A percentile compares a stretch with the other conserved stretches of the same genome.
phyloP scores from a whole-genome alignment of 768 basidiomycete species.

The Serpula lacrymans region DNA sequence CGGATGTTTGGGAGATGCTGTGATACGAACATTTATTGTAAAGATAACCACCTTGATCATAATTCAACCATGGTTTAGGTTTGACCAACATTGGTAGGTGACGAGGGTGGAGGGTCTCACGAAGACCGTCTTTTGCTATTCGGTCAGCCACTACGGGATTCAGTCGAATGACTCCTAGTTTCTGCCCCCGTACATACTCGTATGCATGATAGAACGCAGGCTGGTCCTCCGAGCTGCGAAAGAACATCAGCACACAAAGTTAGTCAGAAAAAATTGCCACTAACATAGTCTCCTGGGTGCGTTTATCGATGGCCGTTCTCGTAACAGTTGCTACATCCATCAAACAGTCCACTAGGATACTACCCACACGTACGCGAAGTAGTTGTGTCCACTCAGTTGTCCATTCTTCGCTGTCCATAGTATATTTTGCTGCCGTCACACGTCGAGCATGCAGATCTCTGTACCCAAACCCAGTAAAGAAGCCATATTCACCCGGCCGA shows the following conservation, averaged over 20 bases:
- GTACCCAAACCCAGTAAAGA: constrained; percentile 62
- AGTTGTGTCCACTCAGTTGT: constrained; percentile 80
- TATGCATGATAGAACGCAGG: constrained; percentile 91
- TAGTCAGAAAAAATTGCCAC: too few relatives aligned
- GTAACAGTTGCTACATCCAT: constrained; percentile 82
- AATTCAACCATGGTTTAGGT: constrained; percentile 81
- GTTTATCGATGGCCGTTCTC: constrained; percentile 53
- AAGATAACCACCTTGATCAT: constrained; percentile 80
- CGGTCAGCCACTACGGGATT: constrained; percentile 78
- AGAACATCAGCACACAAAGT: constrained; percentile 5
- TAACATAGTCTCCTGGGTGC: constrained; percentile 58
- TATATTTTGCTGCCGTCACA: constrained; percentile 59
- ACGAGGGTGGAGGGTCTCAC: constrained; percentile 80
- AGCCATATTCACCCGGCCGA: constrained; percentile 32
- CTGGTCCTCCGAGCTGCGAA: constrained; percentile 65
- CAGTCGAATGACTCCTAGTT: constrained; percentile 87
- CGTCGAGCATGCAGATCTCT: constrained; percentile 59
- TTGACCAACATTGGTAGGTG: constrained; percentile 94
- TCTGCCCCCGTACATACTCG: constrained; percentile 90
- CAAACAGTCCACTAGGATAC: constrained; percentile 76
- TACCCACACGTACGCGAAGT: constrained; percentile 74
- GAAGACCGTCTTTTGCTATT: constrained; percentile 69
- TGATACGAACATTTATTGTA: constrained; percentile 62
- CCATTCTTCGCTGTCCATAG: constrained; percentile 68
- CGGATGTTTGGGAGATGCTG: neutral